Conservation (phyloP, 768 basidiomycete species). For the Trametes maxima region DNA sequence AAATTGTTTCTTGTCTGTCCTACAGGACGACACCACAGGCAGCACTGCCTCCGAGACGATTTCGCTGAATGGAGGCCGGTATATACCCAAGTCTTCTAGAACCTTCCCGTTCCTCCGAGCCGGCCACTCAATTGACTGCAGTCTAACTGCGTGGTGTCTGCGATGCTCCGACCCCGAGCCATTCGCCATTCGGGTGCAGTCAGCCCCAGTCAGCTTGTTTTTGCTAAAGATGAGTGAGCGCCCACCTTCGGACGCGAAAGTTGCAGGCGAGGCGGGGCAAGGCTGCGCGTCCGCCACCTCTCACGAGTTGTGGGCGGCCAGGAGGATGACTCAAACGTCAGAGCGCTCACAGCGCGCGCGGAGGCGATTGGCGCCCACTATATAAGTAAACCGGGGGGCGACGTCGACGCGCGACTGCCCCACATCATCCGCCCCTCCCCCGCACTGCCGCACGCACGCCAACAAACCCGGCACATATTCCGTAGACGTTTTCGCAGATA, state of each 20-base stretch:
- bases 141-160: not conserved
- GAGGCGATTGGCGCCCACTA: slow-evolving; percentile 15
- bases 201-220: not conserved
- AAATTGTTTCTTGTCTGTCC: too few species aligned
- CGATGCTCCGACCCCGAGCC: not conserved
- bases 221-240: not conserved
- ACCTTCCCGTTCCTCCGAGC: not conserved
- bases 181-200: not conserved
- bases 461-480: not conserved
- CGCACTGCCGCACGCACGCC: slow-evolving; percentile 1
- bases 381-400: slow-evolving; percentile 26
- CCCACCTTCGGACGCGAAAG: not conserved
- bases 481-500: not conserved
- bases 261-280: not conserved
- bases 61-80: too few species aligned
- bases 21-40: too few species aligned
- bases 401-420: slow-evolving; percentile 21
- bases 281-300: not conserved
- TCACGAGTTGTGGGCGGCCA: not conserved
- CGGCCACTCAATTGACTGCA: not conserved
- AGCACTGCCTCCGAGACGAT: too few species aligned
- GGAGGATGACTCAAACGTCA: slow-evolving; percentile 11
- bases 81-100: not conserved
- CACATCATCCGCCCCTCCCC: slow-evolving; percentile 23
- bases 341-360: slow-evolving; percentile 10